These are phyloP conservation scores for Bipolaris victoriae DNA, from an alignment of 2,329 filamentous ascomycete species.

Conservation along the genomic window DNA sequence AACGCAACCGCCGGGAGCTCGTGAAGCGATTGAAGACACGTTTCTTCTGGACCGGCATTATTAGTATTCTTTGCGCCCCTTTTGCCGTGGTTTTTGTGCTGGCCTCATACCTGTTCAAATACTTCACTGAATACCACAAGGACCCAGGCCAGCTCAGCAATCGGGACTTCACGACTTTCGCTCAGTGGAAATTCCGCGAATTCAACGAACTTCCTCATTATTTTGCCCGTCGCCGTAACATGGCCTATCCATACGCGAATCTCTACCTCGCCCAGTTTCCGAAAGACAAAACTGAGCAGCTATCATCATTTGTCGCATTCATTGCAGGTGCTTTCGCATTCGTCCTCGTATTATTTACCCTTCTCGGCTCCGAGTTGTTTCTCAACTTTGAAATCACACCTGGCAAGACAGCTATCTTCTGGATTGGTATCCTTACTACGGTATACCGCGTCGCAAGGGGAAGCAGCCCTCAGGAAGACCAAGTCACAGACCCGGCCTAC, in stretches of 20 bases:
- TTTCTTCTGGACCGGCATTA: constrained; percentile 80
- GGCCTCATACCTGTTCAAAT: constrained; percentile 90
- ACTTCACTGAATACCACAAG: constrained; percentile 97
- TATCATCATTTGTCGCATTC: constrained; percentile 85
- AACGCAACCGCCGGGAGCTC: constrained; percentile 77
- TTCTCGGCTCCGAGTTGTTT: constrained; percentile 91
- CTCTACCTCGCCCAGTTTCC: constrained; percentile 96
- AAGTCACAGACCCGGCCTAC: constrained; percentile 90
- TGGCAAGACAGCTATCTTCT: constrained; percentile 89
- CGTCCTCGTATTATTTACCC: constrained; percentile 79
- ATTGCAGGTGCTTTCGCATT: constrained; percentile 85
- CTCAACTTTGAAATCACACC: constrained; percentile 89
- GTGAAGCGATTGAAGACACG: constrained; percentile 78
- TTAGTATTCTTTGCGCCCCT: constrained; percentile 86
- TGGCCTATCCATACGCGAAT: constrained; percentile 92
- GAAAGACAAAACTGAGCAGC: constrained; percentile 88
- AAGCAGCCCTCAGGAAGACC: constrained; percentile 80
- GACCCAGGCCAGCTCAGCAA: constrained; percentile 88
- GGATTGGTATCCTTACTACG: constrained; percentile 79
- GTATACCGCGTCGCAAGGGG: constrained; percentile 85
- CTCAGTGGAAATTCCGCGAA: constrained; percentile 97
- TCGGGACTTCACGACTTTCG: constrained; percentile 87
- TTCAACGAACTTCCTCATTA: constrained; percentile 96
- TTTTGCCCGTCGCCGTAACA: constrained; percentile 86
- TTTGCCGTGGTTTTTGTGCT: constrained; percentile 86